Evolutionary conservation across 306 rosid genomes (phyloP), one percentile per base, ranked within the genome.

Genomic region (Cicer bijugum): DNA sequence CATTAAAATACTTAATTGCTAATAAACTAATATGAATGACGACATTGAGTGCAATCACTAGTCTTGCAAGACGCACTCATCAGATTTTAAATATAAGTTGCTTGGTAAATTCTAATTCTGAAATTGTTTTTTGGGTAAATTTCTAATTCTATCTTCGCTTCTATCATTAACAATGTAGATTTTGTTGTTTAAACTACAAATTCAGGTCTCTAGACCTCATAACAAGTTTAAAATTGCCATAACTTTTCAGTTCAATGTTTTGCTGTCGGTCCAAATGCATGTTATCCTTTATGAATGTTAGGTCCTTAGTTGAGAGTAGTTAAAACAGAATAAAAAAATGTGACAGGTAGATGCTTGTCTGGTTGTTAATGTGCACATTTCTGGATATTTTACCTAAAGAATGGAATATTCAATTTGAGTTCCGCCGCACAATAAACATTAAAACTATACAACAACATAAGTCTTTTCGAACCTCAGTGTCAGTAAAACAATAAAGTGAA

Each of bases 241-340:
- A 17, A 74, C 35, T 38, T 42, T 17, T 44, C 28, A 75, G 45
- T 23, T 74, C 17, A 55, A 55, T 46, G 70, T 50, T 61, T 63
- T 59, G 4, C 40, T n/a, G 69, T 62, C 16, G 45, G 6, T 67
- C 39, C 38, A 74, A 40, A 9, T 37, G 67, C 23, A 16, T 11
- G 15, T 23, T 16, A 50, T 52, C 42, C 4, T 5, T 42, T 67
- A 58, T 6, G 8, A 74, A 74, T 7, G 60, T 8, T 58, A 35
- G 48, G 42, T 52, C n/a, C 57, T 48, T 60, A 7, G 28, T 15
- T 52, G 11, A 11, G 15, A 69, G 10, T 16, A 23, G 56, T 60
- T 53, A 78, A 78, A 38, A 45, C 16, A 58, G 42, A 57, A 53
- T 14, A 16, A 43, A 39, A 7, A 51, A 69, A 20, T 20, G 28